Percentiles rank a stretch among this genome's conserved stretches.
Conservation (phyloP, 2,329 filamentous ascomycete species). For the Aspergillus sclerotialis region DNA sequence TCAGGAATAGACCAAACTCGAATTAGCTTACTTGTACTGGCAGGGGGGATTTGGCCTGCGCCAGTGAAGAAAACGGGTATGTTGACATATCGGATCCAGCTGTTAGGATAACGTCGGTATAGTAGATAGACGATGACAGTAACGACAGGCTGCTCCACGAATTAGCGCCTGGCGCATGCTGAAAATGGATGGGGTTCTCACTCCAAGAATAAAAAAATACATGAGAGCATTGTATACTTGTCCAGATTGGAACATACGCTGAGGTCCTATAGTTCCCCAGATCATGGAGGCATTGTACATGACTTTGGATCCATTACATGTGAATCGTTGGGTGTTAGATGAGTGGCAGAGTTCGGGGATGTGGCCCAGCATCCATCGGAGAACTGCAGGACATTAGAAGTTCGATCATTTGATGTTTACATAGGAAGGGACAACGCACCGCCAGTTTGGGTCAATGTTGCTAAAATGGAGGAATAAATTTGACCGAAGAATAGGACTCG, state of each 20-base stretch:
- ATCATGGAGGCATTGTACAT: slow-evolving; percentile 27
- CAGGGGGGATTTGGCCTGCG: slow-evolving; percentile 26
- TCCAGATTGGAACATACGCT: slow-evolving; percentile 24
- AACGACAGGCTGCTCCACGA: slow-evolving; percentile 16
- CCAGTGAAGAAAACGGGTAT: slow-evolving; percentile 29
- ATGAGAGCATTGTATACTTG: slow-evolving; percentile 23
- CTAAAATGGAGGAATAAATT: slow-evolving; percentile 26
- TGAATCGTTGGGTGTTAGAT: slow-evolving; percentile 25
- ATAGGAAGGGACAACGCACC: too few relatives aligned
- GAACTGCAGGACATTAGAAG: slow-evolving; percentile 10
- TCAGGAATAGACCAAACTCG: too few relatives aligned
- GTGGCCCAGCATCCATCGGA: slow-evolving; percentile 26
- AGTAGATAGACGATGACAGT: slow-evolving; percentile 21
- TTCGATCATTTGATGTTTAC: too few relatives aligned
- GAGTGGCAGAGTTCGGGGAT: slow-evolving; percentile 21
- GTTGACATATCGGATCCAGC: slow-evolving; percentile 26
- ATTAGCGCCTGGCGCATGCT: background rate
- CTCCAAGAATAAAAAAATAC: slow-evolving; percentile 27
- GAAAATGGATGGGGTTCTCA: too few relatives aligned
- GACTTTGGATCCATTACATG: slow-evolving; percentile 26
- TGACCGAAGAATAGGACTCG: slow-evolving; percentile 28
- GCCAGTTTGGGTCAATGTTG: slow-evolving; percentile 25
- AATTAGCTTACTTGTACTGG: too few relatives aligned
- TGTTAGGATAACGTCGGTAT: slow-evolving; percentile 23
- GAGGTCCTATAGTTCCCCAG: slow-evolving; percentile 28